Base-by-base conservation (phyloP, 2,329 filamentous ascomycete species). In the Aspergillus sp. region DNA sequence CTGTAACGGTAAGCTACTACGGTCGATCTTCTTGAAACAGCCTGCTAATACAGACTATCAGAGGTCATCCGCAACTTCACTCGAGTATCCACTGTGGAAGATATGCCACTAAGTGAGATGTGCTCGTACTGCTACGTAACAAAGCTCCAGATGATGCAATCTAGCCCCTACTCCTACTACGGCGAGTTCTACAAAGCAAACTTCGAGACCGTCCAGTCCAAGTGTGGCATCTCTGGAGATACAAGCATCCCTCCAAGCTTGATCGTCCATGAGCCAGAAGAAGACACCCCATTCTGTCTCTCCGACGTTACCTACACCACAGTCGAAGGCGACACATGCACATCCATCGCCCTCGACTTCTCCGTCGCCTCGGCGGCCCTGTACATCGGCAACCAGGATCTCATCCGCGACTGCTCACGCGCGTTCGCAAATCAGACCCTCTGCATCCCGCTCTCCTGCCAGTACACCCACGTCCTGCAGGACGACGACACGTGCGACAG, bases 51-150 rank as follows among this genome's bases (percentile, higher is more conserved):
- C 8, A 5, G 22, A 28, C 25, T 3, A 28, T 6, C 50, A 54
- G 60, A 52, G 9, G 31, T 62, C 1, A 48, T 62, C 22, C 19
- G 45, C 15, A 25, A 34, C 5, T 59, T 62, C 19, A 59, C 60
- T 22, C 25, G 55, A 43, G 60, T 59, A 15, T 30, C 43, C 23
- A 47, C 43, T n/a, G 30, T 43, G 19, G 45, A 45, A 6, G 60
- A 63, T 43, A 64, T 64, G 62, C 59, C 62, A 13, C 13, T 62
- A 2, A 15, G 11, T 23, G 62, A 64, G 30, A 15, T 59, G 22
- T 64, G 62, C 31, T 62, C 62, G 17, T 64, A 57, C 43, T 64
- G 56, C 52, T 59, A 62, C 38, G 54, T 48, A 41, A 31, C 25
- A n/a, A 47, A 41, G 6, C 47, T 63, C 30, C 25, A 57, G 23